These are phyloP conservation scores for Casuarina equisetifolia DNA, from an alignment of 306 rosid species.

Conservation along the genomic window DNA sequence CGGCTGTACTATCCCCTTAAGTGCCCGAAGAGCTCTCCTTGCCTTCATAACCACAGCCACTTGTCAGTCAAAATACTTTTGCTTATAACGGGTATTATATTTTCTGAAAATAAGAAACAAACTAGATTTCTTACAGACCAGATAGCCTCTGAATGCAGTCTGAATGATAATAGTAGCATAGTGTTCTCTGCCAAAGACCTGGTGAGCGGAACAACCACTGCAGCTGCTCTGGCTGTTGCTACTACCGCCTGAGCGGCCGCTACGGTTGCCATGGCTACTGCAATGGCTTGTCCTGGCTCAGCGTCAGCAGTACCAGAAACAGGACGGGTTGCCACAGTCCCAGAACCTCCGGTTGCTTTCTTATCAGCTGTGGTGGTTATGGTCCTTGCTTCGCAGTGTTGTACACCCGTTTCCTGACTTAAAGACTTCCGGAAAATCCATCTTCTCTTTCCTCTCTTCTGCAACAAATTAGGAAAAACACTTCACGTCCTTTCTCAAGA, in stretches of 20 bases:
- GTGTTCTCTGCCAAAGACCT: conserved; percentile 41
- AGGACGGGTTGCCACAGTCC: conserved; percentile 1
- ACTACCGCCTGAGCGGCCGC: conserved; percentile 48
- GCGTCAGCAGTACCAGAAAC: conserved; percentile 10
- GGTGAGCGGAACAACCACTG: conserved; percentile 34
- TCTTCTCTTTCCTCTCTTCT: conserved; percentile 58
- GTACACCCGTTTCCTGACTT: conserved; percentile 35
- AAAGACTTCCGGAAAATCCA: conserved; percentile 51
- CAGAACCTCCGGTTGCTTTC: conserved; percentile 2
- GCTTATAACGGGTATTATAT: neutral
- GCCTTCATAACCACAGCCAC: conserved; percentile 34
- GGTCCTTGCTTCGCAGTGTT: conserved; percentile 25
- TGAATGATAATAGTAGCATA: conserved; percentile 51
- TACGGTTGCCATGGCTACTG: conserved; percentile 43
- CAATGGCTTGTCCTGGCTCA: conserved; percentile 36
- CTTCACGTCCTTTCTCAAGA: neutral
- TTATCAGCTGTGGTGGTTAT: conserved; percentile 24
- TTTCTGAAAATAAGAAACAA: no score
- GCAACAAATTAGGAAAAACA: neutral
- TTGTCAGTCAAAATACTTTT: neutral
- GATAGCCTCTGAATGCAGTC: conserved; percentile 57
- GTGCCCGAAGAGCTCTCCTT: conserved; percentile 57
- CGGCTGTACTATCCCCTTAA: conserved; percentile 53
- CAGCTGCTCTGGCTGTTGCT: conserved; percentile 47
- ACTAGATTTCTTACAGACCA: conserved; percentile 29